A percentile compares a stretch with the other conserved stretches of the same genome.
Evolutionary conservation across 108 stramenopile genomes (phyloP).

Genomic region (Pseudonitzschia multiseries): DNA sequence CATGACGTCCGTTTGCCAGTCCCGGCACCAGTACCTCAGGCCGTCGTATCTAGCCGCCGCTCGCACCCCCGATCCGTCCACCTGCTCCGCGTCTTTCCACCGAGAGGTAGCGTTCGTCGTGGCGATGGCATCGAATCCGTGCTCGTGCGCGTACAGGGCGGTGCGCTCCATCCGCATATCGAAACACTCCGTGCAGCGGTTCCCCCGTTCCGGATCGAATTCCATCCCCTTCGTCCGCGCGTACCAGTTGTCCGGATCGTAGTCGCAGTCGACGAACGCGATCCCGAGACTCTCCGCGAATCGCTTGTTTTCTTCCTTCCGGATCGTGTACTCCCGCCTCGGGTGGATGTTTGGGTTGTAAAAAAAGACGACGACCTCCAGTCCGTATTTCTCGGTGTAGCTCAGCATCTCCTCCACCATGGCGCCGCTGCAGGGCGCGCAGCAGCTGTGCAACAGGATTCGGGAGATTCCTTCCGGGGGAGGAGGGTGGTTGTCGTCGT

Average conservation of each 20-base stretch:
- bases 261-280: slow-evolving; percentile 58
- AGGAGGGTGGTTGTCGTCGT: not conserved
- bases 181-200: slow-evolving; percentile 59
- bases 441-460: slow-evolving; percentile 59
- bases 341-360: slow-evolving; percentile 78
- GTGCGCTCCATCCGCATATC: slow-evolving; percentile 72
- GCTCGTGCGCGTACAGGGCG: slow-evolving; percentile 55
- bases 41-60: slow-evolving; percentile 48
- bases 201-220: slow-evolving; percentile 54
- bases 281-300: slow-evolving; percentile 48
- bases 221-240: slow-evolving; percentile 56
- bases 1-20: slow-evolving; percentile 62
- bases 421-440: slow-evolving; percentile 65
- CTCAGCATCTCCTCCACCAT: slow-evolving; percentile 69
- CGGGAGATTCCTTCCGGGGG: slow-evolving; percentile 34
- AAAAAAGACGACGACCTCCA: slow-evolving; percentile 59
- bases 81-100: slow-evolving; percentile 64
- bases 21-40: slow-evolving; percentile 41
- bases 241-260: slow-evolving; percentile 60
- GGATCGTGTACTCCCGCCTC: slow-evolving; percentile 51
- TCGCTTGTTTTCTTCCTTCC: slow-evolving; percentile 54
- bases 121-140: slow-evolving; percentile 61
- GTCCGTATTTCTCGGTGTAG: not conserved
- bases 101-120: slow-evolving; percentile 60
- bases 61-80: slow-evolving; percentile 42